Percentiles rank a stretch among this genome's conserved stretches.
These are phyloP conservation scores for Litsea cubeba DNA, from an alignment of 164 flowering plant genomes.

Conservation along the genomic window DNA sequence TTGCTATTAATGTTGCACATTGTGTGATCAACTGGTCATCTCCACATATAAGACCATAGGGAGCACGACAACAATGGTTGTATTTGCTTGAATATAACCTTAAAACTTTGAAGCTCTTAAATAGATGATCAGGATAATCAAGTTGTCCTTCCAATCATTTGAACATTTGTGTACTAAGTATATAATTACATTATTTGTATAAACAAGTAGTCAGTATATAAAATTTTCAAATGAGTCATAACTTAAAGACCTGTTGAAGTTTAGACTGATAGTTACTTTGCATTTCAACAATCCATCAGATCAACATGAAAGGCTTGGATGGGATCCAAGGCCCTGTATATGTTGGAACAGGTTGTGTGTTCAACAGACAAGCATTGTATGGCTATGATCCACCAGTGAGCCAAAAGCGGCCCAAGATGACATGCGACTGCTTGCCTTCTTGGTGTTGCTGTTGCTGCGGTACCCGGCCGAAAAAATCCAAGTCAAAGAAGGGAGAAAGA, in stretches of 20 bases:
- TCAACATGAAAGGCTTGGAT: conserved; percentile 84
- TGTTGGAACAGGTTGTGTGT: conserved; percentile 87
- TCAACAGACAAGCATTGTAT: conserved; percentile 77
- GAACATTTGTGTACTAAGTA: too few species aligned
- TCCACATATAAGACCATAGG: not conserved
- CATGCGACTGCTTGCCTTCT: conserved; percentile 90
- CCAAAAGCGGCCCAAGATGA: conserved; percentile 75
- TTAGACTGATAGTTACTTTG: not conserved
- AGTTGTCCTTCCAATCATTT: too few species aligned
- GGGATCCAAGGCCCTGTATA: conserved; percentile 91
- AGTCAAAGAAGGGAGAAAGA: conserved; percentile 48
- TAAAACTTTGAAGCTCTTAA: not conserved
- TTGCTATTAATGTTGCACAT: not conserved
- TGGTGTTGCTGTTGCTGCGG: conserved; percentile 66
- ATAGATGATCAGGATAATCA: too few species aligned
- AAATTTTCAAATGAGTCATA: too few species aligned
- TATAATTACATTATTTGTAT: too few species aligned
- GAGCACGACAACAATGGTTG: not conserved
- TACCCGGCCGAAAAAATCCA: conserved; percentile 29
- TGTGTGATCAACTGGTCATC: not conserved
- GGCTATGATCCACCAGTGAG: conserved; percentile 89
- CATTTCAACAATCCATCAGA: conserved; percentile 29
- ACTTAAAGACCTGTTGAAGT: not conserved
- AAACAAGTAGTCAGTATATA: too few species aligned
- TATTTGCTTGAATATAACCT: not conserved